phyloP scores from a whole-genome alignment of 805 yeast genomes.

The Candida loeiensis region DNA sequence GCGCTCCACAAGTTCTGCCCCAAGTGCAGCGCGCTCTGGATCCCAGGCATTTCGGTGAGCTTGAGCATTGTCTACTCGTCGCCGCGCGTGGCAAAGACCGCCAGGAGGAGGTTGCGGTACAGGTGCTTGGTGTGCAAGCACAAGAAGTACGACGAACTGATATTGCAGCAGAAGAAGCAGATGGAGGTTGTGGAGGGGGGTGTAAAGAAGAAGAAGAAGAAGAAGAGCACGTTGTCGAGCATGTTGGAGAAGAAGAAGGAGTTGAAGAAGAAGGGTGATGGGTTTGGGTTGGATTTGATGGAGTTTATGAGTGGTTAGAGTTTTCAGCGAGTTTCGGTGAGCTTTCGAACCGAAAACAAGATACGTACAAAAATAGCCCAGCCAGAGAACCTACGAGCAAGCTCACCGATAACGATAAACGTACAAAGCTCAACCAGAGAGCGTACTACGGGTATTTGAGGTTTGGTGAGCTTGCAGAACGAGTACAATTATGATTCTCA shows the following conservation, averaged over 20 bases:
- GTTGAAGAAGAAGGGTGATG: conserved; percentile 27
- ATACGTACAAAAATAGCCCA: too few species aligned
- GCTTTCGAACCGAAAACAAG: too few species aligned
- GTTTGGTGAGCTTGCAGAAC: too few species aligned
- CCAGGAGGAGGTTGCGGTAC: conserved; percentile 13
- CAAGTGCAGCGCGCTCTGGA: conserved; percentile 27
- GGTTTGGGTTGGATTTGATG: conserved; percentile 41
- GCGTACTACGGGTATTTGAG: too few species aligned
- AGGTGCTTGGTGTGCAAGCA: conserved; percentile 21
- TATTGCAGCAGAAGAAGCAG: conserved; percentile 9
- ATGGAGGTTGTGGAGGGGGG: conserved; percentile 30
- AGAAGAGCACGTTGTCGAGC: conserved; percentile 40
- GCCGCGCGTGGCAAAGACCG: conserved; percentile 5
- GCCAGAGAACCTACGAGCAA: too few species aligned
- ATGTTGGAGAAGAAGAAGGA: conserved; percentile 42
- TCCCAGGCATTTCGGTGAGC: conserved; percentile 34
- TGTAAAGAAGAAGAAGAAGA: conserved; percentile 40
- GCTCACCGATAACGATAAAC: too few species aligned
- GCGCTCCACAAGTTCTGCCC: conserved; percentile 26
- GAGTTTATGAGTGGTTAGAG: conserved; percentile 24
- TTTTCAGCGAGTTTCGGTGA: too few species aligned
- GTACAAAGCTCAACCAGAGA: too few species aligned
- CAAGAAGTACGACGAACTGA: conserved; percentile 11
- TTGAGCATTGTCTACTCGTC: conserved; percentile 19
- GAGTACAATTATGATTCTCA: too few species aligned